Evolutionary conservation across 1,284 basidiomycete genomes (phyloP), one percentile per base, ranked within the genome.

Genomic region (Sporisorium exsertum): DNA sequence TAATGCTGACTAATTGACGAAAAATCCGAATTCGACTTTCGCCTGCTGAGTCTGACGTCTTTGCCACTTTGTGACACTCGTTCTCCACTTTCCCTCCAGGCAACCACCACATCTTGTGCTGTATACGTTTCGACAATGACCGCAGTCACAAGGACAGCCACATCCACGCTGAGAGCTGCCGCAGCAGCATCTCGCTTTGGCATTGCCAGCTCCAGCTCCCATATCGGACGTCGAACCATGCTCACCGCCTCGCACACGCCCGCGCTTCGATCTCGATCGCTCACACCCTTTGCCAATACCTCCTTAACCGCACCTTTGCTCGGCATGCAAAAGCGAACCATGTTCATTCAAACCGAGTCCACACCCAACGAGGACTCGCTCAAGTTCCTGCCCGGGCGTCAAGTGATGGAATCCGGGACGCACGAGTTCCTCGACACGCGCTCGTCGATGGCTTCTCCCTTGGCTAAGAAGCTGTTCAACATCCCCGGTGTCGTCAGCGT

Each of bases 351-450:
- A 63, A 99, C 96, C 7, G 96, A 98, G 87, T 91, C 92, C 5
- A 99, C 96, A 0, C 96, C 96, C 1, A 99, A 99, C 86, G 94
- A 95, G 50, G 95, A 97, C 85, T 97, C 95, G 9, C 90, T 99
- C 72, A 99, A 99, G 87, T 99, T 99, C 87, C 94, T 99, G 61
- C 97, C 96, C 0, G 96, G 96, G 0, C 90, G 92, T 15, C 86
- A 91, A 43, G 95, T 99, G 37, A 94, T 97, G 91, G 90, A 90
- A 49, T 90, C 90, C 46, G 93, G 92, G 0, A 88, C 88, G 0
- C 93, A 94, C 27, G 96, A 99, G 86, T 98, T 99, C 86, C 90
- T 97, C 61, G 94, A 97, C 86, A 92, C 80, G 22, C 83, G 83
- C 27, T 56, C 76, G 8, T 79, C 81, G 27, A 84, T 85, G 84